A percentile compares a stretch with the other conserved stretches of the same genome.
These are phyloP conservation scores for Crithidia bombi DNA, from an alignment of 208 protist species.

Conservation along the genomic window DNA sequence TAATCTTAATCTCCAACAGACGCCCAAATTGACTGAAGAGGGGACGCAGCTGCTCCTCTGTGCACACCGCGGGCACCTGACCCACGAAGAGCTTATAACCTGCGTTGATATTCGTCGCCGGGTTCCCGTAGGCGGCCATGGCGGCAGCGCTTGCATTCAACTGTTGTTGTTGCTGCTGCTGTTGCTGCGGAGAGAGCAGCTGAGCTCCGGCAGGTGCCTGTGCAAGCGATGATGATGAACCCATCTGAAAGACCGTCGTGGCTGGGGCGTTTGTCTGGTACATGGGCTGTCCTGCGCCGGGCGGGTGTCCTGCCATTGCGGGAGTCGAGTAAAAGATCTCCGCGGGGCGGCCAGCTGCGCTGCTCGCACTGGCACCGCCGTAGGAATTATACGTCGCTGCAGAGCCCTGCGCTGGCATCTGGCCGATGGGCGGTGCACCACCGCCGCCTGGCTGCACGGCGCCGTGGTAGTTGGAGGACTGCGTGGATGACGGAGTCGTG, in stretches of 20 bases:
- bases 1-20: slow-evolving; percentile 84
- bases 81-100: slow-evolving; percentile 89
- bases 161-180: slow-evolving; percentile 23
- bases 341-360: slow-evolving; percentile 5
- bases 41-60: slow-evolving; percentile 78
- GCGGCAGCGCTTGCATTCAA: slow-evolving; percentile 10
- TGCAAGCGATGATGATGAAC: slow-evolving; percentile 14
- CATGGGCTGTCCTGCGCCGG: slow-evolving; percentile 25
- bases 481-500: slow-evolving; percentile 1
- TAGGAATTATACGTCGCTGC: slow-evolving; percentile 22
- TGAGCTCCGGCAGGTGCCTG: slow-evolving; percentile 10
- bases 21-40: slow-evolving; percentile 73
- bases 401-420: slow-evolving; percentile 18
- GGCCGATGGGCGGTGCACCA: slow-evolving; percentile 6
- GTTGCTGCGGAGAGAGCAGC: slow-evolving; percentile 21
- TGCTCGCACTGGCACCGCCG: background rate
- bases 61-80: slow-evolving; percentile 85
- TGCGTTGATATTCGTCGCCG: slow-evolving; percentile 46
- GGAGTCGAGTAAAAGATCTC: slow-evolving; percentile 27
- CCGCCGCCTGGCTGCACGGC: background rate
- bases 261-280: slow-evolving; percentile 27
- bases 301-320: background rate
- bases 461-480: slow-evolving; percentile 5
- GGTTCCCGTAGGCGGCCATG: slow-evolving; percentile 24
- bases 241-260: slow-evolving; percentile 28